Conservation (phyloP, 768 basidiomycete genomes). For the Pleurotus ostreatus region DNA sequence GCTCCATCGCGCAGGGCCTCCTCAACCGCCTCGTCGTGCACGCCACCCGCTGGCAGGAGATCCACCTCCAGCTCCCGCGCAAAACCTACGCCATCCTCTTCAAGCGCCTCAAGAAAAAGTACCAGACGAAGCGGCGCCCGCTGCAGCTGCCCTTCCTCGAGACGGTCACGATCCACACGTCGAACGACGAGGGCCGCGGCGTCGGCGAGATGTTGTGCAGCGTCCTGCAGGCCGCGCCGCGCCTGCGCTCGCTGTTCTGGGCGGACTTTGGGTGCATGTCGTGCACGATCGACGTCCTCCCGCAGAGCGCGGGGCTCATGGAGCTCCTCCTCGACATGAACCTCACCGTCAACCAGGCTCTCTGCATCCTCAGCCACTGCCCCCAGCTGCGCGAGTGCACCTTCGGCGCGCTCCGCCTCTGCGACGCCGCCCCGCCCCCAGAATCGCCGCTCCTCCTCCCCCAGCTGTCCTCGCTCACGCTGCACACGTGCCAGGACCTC, state of each 20-base stretch:
- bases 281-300: conserved; percentile 3
- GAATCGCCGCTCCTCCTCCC: not conserved
- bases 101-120: not conserved
- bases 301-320: conserved; percentile 3
- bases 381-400: conserved; percentile 5
- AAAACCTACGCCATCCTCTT: conserved; percentile 4
- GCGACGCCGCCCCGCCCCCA: conserved; percentile 1
- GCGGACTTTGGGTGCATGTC: conserved; percentile 5
- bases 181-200: not conserved
- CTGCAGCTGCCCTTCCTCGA: conserved; percentile 1
- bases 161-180: conserved; percentile 1
- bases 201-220: conserved; percentile 6
- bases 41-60: conserved; percentile 2
- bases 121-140: not conserved
- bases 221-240: not conserved
- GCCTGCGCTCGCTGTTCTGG: conserved; percentile 6
- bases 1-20: conserved; percentile 3
- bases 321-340: conserved; percentile 7
- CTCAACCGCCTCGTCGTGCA: conserved; percentile 3
- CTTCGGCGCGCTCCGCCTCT: conserved; percentile 2
- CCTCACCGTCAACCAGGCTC: conserved; percentile 3
- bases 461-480: conserved; percentile 1
- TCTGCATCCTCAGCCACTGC: conserved; percentile 5
- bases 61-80: conserved; percentile 7
- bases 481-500: conserved; percentile 6